Evolutionary conservation across 2,329 filamentous ascomycete species (phyloP), one percentile per base, ranked within the genome.

Genomic region (Fusarium keratoplasticum): DNA sequence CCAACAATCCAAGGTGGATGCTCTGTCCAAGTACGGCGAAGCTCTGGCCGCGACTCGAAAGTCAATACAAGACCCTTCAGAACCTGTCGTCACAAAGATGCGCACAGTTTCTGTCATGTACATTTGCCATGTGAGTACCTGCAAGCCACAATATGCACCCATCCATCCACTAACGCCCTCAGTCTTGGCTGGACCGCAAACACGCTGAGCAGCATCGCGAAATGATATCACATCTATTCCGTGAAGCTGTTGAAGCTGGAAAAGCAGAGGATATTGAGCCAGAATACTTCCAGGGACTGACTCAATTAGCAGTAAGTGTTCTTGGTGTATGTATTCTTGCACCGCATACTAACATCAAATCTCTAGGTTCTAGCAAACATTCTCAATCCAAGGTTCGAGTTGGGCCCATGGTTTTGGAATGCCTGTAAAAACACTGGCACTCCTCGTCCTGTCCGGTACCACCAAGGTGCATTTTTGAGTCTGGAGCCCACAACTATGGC

Each of bases 351-450:
- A 2, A 70, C 16, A 2, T 1, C 1, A 8, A 2, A 16, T 7
- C 6, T 2, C 13, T 5, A 78, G 76, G 63, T 69, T 2, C 65
- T 72, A 5, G 61, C 70, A 6, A 75, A 72, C n/a, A 66, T 77
- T 6, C n/a, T 77, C 0, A 76, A 75, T 14, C 69, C 73, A 1
- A 47, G 40, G 1, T 64, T 78, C 18, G 63, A 67, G 8, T 22
- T 78, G 0, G 76, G 71, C 2, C 47, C 59, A 1, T 78, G 76
- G 76, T 78, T 78, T 36, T 78, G 75, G 75, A 64, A 78, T 33
- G 71, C 71, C 4, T 74, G 71, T 3, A 55, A 57, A 10, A n/a
- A 25, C 1, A 60, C 60, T 36, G 58, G 61, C 6, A 71, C 40
- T 4, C 64, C 65, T 4, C 67, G 76, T 0, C 74, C 76, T 2